A percentile compares a stretch with the other conserved stretches of the same genome.
These are phyloP conservation scores for Colletotrichum abscissum DNA, from an alignment of 2,329 filamentous ascomycete species.

Conservation along the genomic window DNA sequence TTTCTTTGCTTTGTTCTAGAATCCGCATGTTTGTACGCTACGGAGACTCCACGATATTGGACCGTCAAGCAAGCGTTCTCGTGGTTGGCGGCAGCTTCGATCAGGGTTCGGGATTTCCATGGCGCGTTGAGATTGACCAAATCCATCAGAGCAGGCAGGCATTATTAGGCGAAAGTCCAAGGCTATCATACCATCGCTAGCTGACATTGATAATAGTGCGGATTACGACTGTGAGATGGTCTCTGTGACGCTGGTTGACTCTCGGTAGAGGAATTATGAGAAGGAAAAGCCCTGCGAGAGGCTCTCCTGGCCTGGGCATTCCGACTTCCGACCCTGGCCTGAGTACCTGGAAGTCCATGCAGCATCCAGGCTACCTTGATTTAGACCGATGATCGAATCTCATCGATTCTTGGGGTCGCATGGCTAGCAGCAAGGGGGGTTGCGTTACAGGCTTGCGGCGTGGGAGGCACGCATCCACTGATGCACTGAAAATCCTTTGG, in stretches of 20 bases:
- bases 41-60: constrained; percentile 4
- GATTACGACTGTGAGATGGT: neutral
- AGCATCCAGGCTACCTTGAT: neutral
- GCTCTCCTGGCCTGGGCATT: constrained; percentile 11
- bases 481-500: constrained; percentile 32
- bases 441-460: constrained; percentile 2
- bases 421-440: constrained; percentile 11
- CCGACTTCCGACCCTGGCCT: neutral
- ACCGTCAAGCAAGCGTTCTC: neutral
- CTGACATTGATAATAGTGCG: neutral
- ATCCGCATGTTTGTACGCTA: neutral
- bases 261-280: neutral
- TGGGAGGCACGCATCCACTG: constrained; percentile 5
- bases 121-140: neutral
- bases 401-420: constrained; percentile 13
- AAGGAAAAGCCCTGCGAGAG: neutral
- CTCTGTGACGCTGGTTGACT: neutral
- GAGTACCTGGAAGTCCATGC: neutral
- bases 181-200: neutral
- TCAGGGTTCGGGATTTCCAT: neutral
- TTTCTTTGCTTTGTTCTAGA: constrained; percentile 13
- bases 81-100: neutral
- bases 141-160: neutral
- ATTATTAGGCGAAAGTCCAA: neutral
- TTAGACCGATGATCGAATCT: constrained; percentile 19